A percentile compares a stretch with the other conserved stretches of the same genome.
Conservation (phyloP, 768 basidiomycete species). For the Collybia sp. region DNA sequence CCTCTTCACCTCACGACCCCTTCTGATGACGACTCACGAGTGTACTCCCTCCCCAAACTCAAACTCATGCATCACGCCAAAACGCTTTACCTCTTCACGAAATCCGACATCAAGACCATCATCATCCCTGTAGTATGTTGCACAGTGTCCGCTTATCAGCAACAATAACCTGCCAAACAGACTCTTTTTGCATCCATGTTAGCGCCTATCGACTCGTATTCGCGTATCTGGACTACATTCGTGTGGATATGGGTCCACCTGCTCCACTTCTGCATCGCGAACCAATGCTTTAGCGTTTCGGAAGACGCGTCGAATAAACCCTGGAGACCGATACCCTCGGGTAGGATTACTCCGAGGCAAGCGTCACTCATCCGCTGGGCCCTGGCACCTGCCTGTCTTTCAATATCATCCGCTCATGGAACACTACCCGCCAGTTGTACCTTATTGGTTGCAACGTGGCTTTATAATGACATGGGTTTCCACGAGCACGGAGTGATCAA, state of each 20-base stretch:
- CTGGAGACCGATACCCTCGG: constrained; percentile 39
- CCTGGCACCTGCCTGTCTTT: constrained; percentile 2
- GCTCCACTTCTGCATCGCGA: constrained; percentile 39
- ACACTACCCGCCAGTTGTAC: constrained; percentile 1
- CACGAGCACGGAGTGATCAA: constrained; percentile 4
- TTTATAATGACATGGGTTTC: constrained; percentile 7
- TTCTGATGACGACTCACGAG: neutral
- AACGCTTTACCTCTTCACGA: constrained; percentile 34
- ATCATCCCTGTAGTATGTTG: constrained; percentile 40
- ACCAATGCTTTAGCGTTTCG: constrained; percentile 35
- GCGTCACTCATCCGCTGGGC: constrained; percentile 13
- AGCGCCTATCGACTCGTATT: constrained; percentile 13
- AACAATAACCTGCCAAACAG: constrained; percentile 5
- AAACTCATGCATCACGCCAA: constrained; percentile 13
- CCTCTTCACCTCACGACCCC: neutral
- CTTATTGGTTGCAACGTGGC: neutral
- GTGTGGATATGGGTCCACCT: constrained; percentile 43
- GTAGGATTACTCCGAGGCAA: constrained; percentile 28
- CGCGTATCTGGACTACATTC: constrained; percentile 21
- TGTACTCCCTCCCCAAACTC: neutral
- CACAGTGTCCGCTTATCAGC: neutral
- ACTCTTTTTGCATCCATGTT: constrained; percentile 18
- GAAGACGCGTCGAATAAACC: constrained; percentile 44
- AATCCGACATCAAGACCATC: constrained; percentile 42
- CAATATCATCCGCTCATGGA: constrained; percentile 1